phyloP scores from a whole-genome alignment of 2,329 filamentous ascomycete genomes.

The Penicillium sp. region DNA sequence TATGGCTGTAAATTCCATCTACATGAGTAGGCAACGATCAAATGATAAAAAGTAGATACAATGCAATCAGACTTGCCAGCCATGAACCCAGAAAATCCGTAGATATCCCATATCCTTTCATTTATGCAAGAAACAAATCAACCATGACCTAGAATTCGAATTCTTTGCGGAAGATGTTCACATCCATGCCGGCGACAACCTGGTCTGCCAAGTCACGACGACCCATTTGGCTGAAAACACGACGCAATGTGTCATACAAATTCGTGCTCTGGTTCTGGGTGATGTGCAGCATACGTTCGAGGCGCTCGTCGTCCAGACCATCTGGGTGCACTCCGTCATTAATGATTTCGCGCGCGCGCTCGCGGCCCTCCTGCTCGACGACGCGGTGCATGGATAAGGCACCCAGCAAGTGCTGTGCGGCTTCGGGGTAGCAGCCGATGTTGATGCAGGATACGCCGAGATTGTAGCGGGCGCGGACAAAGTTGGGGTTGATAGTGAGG shows the following conservation, averaged over 20 bases:
- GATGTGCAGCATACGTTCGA: constrained; percentile 78
- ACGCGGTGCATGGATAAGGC: constrained; percentile 94
- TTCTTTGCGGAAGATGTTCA: constrained; percentile 81
- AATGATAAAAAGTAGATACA: constrained; percentile 11
- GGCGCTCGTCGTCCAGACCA: constrained; percentile 63
- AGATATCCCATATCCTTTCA: background rate
- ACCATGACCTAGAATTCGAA: constrained; percentile 69
- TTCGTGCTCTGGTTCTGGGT: constrained; percentile 93
- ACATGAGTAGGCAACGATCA: background rate
- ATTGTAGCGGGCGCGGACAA: constrained; percentile 95
- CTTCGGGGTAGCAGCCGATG: constrained; percentile 90
- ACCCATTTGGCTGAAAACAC: constrained; percentile 97
- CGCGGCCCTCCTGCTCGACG: constrained; percentile 79
- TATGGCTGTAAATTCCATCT: background rate
- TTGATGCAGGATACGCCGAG: constrained; percentile 96
- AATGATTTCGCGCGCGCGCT: constrained; percentile 79
- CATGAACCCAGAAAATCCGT: background rate
- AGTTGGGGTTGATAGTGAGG: constrained; percentile 86
- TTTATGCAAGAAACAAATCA: background rate
- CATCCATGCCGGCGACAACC: constrained; percentile 86
- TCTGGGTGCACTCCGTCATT: constrained; percentile 51
- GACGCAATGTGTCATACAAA: constrained; percentile 85
- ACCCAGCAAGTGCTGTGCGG: constrained; percentile 86
- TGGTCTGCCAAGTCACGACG: constrained; percentile 81
- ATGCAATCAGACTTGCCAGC: constrained; percentile 3